phyloP scores from a whole-genome alignment of 73 alveolate species.

The Blepharisma japonicum region DNA sequence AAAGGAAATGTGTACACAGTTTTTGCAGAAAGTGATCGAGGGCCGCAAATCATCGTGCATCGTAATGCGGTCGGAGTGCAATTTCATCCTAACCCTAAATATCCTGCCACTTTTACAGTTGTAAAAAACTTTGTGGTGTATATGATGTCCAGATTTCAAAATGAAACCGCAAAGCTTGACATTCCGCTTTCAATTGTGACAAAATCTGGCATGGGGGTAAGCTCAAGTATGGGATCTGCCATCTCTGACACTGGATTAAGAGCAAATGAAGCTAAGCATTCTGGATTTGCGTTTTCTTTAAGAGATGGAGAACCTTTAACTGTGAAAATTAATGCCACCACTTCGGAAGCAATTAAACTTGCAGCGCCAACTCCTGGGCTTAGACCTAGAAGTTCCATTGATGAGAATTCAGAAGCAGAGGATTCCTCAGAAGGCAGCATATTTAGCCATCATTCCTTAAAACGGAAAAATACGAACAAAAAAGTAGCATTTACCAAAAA shows the following conservation, averaged over 20 bases:
- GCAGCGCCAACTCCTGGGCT: not conserved
- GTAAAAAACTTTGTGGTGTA: conserved; percentile 62
- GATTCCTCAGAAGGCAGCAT: not conserved
- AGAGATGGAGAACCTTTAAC: conserved; percentile 33
- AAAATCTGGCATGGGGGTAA: not conserved
- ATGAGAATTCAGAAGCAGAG: conserved; percentile 10
- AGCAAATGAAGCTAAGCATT: conserved; percentile 23
- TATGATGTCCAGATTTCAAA: conserved; percentile 32
- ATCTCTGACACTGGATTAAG: not conserved
- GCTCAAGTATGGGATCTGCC: not conserved
- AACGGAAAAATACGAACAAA: not conserved
- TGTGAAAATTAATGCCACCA: conserved; percentile 28
- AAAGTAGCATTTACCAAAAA: conserved; percentile 1
- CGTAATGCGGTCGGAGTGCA: conserved; percentile 73
- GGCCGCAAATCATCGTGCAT: conserved; percentile 83
- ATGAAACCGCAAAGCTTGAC: conserved; percentile 18
- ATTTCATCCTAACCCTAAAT: conserved; percentile 69
- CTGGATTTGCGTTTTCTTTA: conserved; percentile 27
- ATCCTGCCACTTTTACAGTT: conserved; percentile 56
- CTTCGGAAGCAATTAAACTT: conserved; percentile 8
- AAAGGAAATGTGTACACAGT: conserved; percentile 52
- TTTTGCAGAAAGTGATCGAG: conserved; percentile 74
- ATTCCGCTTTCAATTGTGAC: conserved; percentile 11
- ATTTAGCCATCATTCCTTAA: not conserved
- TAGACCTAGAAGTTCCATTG: not conserved